phyloP scores from a whole-genome alignment of 352 stramenopile species.

The Globisporangium parvum region DNA sequence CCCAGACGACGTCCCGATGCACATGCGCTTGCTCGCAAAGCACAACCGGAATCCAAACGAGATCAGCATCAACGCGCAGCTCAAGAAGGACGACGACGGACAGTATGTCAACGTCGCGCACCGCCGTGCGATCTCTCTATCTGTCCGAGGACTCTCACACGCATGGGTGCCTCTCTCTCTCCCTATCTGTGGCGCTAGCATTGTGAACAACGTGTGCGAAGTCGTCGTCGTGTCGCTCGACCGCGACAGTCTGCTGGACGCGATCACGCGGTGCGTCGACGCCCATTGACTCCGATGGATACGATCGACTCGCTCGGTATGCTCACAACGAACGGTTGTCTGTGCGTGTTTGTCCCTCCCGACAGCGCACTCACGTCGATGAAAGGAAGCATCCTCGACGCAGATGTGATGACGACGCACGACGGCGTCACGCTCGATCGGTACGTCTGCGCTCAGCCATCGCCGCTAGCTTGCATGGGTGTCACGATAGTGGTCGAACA shows the following conservation, averaged over 20 bases:
- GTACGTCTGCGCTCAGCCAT: too few species aligned
- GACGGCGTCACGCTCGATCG: constrained; percentile 71
- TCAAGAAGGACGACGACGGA: constrained; percentile 85
- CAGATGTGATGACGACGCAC: constrained; percentile 81
- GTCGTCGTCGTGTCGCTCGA: constrained; percentile 78
- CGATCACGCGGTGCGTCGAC: constrained; percentile 44
- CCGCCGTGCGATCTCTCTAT: too few species aligned
- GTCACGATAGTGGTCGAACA: too few species aligned
- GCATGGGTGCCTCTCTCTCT: not conserved
- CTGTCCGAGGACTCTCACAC: not conserved
- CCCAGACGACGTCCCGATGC: constrained; percentile 81
- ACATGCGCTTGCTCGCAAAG: constrained; percentile 80
- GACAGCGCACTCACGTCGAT: constrained; percentile 61
- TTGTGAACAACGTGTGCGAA: constrained; percentile 74
- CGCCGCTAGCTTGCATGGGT: too few species aligned
- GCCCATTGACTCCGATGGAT: not conserved
- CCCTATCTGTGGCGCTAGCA: constrained; percentile 23
- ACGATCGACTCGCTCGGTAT: too few species aligned
- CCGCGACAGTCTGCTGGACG: constrained; percentile 73
- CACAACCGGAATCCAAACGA: constrained; percentile 76
- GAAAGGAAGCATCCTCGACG: constrained; percentile 84
- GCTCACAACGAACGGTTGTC: too few species aligned
- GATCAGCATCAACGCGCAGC: constrained; percentile 76
- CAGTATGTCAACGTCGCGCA: too few species aligned
- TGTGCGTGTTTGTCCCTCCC: not conserved